Conservation (phyloP, 257 asterid genomes). For the Misopates orontium region DNA sequence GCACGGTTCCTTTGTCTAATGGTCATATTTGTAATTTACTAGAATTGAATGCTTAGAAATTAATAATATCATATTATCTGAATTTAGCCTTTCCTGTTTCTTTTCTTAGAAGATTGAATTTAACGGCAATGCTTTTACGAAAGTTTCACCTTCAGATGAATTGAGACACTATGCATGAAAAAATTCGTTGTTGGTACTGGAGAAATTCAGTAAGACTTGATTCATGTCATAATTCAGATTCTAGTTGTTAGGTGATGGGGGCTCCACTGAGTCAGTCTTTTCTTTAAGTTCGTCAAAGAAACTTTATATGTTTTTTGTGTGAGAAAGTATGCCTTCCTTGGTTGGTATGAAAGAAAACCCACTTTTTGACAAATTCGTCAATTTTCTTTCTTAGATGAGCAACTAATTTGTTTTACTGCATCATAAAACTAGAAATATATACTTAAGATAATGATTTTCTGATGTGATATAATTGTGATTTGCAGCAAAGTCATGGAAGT, state of each 20-base stretch:
- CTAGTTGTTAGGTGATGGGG: too few species aligned
- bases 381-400: not conserved
- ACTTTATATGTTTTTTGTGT: too few species aligned
- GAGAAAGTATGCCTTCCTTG: too few species aligned
- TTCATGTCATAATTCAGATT: too few species aligned
- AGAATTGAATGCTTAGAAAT: not conserved
- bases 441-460: not conserved
- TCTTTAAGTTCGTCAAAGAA: too few species aligned
- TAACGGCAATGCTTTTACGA: not conserved
- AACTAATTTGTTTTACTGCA: too few species aligned
- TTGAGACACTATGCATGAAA: not conserved
- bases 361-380: slow-evolving; percentile 15
- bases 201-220: not conserved
- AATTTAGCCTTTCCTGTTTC: not conserved
- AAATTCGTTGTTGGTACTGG: slow-evolving; percentile 13
- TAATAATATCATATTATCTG: slow-evolving; percentile 3
- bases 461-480: slow-evolving; percentile 30
- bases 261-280: too few species aligned
- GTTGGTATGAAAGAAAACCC: too few species aligned
- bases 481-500: slow-evolving; percentile 90
- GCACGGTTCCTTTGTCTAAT: not conserved
- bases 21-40: slow-evolving; percentile 7
- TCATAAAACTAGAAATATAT: too few species aligned
- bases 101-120: slow-evolving; percentile 3
- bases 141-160: slow-evolving; percentile 10